Base-by-base conservation (phyloP, 2,329 filamentous ascomycete genomes). In the Thelonectria rubi region DNA sequence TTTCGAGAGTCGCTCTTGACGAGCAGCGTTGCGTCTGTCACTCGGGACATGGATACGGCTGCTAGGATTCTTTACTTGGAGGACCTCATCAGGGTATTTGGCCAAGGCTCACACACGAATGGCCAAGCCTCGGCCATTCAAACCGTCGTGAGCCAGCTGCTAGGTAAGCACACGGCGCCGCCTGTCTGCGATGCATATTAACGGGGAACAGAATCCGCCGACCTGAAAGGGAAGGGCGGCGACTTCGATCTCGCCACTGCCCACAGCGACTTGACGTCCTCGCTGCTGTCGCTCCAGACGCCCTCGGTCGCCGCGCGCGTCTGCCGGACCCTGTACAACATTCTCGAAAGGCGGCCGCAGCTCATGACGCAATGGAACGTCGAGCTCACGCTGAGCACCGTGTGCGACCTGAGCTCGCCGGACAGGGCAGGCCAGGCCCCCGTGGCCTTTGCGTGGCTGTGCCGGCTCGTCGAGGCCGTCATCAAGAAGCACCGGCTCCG, bases 401-500 rank as follows among this genome's bases (percentile, higher is more conserved):
- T 86, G 71, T 63, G 75, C 69, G 51, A 74, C 76, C 49, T 81
- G 67, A 72, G 63, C 47, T 64, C 70, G 66, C 73, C 17, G 24
- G 62, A 40, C 59, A 73, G 18, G 65, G 72, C 26, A 48, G 58
- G 39, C 42, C 68, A 70, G 15, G 75, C 76, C 1, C 71, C 77
- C 7, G 74, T 77, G 6, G 73, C 79, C 0, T 87, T 80, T 69
- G 70, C 77, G 2, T 76, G 76, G 70, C 75, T 86, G 15, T 88
- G 82, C 75, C 81, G 79, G 55, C 77, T 90, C 9, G 76, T 86
- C 18, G 84, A 86, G 56, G 76, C 80, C 20, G 76, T 89, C 39
- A 83, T 90, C 70, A 83, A 82, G 69, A 84, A 86, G 49, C 86
- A 89, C 72, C 80, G 87, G 5, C 79, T 86, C 45, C 85, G 87